Conservation (phyloP, 2,329 filamentous ascomycete species). For the Plenodomus lindquistii region DNA sequence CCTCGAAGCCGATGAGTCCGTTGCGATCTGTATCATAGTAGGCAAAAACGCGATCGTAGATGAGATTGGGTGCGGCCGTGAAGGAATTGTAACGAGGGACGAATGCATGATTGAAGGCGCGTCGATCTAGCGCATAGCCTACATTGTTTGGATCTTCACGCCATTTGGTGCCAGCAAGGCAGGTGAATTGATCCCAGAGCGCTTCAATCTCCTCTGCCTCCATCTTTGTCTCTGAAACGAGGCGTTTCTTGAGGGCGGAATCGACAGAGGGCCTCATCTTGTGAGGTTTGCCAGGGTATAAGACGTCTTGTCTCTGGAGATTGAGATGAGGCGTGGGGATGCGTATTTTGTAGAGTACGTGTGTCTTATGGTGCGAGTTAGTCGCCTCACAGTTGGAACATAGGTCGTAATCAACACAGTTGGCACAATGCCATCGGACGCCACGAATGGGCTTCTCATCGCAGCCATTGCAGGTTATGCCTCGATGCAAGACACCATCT, state of each 20-base stretch:
- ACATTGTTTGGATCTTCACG: constrained; percentile 77
- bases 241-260: constrained; percentile 66
- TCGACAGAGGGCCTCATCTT: constrained; percentile 70
- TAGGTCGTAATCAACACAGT: constrained; percentile 94
- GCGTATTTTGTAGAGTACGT: constrained; percentile 95
- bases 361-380: constrained; percentile 79
- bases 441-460: constrained; percentile 87
- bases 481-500: constrained; percentile 79
- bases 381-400: constrained; percentile 89
- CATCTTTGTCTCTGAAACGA: constrained; percentile 54
- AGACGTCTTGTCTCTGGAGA: constrained; percentile 64
- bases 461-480: constrained; percentile 90
- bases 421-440: constrained; percentile 90
- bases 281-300: constrained; percentile 66
- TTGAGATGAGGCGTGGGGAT: constrained; percentile 86
- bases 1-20: constrained; percentile 85
- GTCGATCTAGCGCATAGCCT: constrained; percentile 82
- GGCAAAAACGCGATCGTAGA: constrained; percentile 94
- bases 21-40: constrained; percentile 94
- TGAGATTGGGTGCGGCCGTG: constrained; percentile 79
- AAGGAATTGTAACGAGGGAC: constrained; percentile 81
- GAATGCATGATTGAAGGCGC: constrained; percentile 89
- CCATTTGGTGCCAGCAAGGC: constrained; percentile 86
- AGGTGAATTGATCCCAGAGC: constrained; percentile 95
- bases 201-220: constrained; percentile 89